Percentiles rank a stretch among this genome's conserved stretches.
These are phyloP conservation scores for Kluyveromyces starmeri DNA, from an alignment of 805 yeast genomes.

Conservation along the genomic window DNA sequence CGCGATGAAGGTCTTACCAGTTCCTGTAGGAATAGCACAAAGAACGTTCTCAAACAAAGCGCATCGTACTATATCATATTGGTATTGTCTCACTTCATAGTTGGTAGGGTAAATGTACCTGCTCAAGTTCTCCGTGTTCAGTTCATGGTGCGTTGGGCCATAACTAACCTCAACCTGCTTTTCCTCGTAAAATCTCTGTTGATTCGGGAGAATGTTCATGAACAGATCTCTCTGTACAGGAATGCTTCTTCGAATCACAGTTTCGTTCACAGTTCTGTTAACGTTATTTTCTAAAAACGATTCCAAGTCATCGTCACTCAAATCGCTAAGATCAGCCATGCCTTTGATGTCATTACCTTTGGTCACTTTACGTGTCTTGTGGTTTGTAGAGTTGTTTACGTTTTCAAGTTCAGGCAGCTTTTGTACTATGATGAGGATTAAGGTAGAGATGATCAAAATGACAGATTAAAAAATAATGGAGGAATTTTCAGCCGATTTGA, in stretches of 20 bases:
- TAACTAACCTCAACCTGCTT: slow-evolving; percentile 27
- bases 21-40: slow-evolving; percentile 93
- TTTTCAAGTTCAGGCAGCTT: no score
- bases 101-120: slow-evolving; percentile 80
- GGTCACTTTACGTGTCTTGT: no score
- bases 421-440: no score
- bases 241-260: slow-evolving; percentile 20
- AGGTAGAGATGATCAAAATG: no score
- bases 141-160: slow-evolving; percentile 43
- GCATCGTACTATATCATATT: slow-evolving; percentile 63
- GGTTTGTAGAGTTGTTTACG: no score
- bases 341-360: slow-evolving; percentile 5
- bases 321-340: slow-evolving; percentile 7
- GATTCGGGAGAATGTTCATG: slow-evolving; percentile 26
- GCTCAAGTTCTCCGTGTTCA: slow-evolving; percentile 32
- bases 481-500: no score
- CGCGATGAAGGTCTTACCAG: slow-evolving; percentile 95
- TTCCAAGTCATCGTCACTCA: slow-evolving; percentile 27
- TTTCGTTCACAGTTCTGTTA: slow-evolving; percentile 27
- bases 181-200: slow-evolving; percentile 31
- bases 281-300: slow-evolving; percentile 26
- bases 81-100: slow-evolving; percentile 78
- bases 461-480: no score
- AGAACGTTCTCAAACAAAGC: slow-evolving; percentile 67
- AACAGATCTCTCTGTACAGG: slow-evolving; percentile 31